Evolutionary conservation across 306 rosid species (phyloP), one percentile per base, ranked within the genome.

Genomic region (Vigna mungo): DNA sequence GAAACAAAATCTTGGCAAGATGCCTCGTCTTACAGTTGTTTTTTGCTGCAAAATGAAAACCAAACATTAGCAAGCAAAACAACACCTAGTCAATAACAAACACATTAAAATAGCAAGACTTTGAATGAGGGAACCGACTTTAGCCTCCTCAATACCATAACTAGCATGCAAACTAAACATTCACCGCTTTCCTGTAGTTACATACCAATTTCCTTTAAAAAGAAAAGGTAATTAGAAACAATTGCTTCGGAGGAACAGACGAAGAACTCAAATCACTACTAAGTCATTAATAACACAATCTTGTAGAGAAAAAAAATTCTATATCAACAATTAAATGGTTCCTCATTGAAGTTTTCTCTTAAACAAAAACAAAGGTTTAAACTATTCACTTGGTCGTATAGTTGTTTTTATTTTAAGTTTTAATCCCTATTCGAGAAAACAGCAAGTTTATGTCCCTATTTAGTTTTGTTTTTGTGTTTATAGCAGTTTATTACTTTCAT

Each of bases 1-100:
- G 95, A 85, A 88, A 85, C 81, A 90, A 83, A 87, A 90, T 83
- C 88, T 92, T 92, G 27, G 93, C 87, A 66, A 92, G 95, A 81
- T 92, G 95, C 84, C 90, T 92, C 16, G 97, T 90, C 47, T 66
- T 62, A 52, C 61, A 66, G 77, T 92, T 92, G 86, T 88, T 92
- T 84, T 74, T 83, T 0, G 81, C 97, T 92, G 95, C 77, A 85
- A 43, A 62, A 62, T n/a, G 47, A n/a, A 34, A 62, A 62, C 7
- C 13, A 62, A 16, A 3, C 23, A 62, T 32, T 8, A 34, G 14
- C 27, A 16, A 62, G 7, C 47, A 62, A 34, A 62, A n/a, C 2
- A 36, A 62, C 15, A 62, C 46, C 25, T n/a, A 34, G 16, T 62
- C 47, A 62, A 3, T 16, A 62, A 62, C 25, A 25, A 25, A 44